Evolutionary conservation across 1,284 basidiomycete species (phyloP).

Genomic region (Butyriboletus appendiculatus): DNA sequence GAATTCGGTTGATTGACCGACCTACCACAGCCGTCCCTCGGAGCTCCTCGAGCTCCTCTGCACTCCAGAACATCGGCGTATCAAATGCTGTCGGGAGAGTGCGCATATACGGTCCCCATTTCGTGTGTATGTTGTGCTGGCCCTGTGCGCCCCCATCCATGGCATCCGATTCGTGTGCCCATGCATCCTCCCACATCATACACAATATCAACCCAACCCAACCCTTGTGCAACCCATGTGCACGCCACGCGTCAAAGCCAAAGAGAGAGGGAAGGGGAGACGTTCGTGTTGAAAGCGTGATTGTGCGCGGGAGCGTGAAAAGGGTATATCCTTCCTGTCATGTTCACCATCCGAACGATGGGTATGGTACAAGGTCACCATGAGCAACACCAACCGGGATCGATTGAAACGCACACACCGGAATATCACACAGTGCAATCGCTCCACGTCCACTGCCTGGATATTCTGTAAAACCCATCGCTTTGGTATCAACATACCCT

Average conservation of each 20-base stretch:
- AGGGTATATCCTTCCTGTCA: conserved; percentile 69
- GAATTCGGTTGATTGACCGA: conserved; percentile 42
- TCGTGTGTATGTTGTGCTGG: conserved; percentile 43
- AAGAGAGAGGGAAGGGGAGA: conserved; percentile 64
- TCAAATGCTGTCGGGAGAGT: conserved; percentile 75
- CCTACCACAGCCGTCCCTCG: conserved; percentile 85
- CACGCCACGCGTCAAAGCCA: conserved; percentile 62
- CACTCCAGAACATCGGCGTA: conserved; percentile 95
- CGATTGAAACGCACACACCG: conserved; percentile 44
- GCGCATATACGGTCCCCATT: conserved; percentile 43
- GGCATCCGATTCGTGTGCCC: conserved; percentile 21
- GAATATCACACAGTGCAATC: conserved; percentile 69
- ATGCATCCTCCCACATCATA: conserved; percentile 91
- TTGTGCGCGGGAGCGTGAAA: conserved; percentile 80
- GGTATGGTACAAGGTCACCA: neutral
- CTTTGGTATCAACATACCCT: conserved; percentile 44
- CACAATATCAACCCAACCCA: conserved; percentile 91
- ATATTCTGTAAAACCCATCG: conserved; percentile 52
- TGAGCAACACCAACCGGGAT: neutral
- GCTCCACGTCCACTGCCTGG: conserved; percentile 68
- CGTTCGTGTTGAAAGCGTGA: conserved; percentile 82
- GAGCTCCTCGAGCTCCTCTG: conserved; percentile 75
- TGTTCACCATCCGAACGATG: neutral
- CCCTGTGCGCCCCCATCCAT: conserved; percentile 6
- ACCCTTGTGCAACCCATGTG: conserved; percentile 59